Percentiles rank a stretch among this genome's conserved stretches.
These are phyloP conservation scores for Tanacetum coccineum DNA, from an alignment of 129 eudicot species.

Conservation along the genomic window DNA sequence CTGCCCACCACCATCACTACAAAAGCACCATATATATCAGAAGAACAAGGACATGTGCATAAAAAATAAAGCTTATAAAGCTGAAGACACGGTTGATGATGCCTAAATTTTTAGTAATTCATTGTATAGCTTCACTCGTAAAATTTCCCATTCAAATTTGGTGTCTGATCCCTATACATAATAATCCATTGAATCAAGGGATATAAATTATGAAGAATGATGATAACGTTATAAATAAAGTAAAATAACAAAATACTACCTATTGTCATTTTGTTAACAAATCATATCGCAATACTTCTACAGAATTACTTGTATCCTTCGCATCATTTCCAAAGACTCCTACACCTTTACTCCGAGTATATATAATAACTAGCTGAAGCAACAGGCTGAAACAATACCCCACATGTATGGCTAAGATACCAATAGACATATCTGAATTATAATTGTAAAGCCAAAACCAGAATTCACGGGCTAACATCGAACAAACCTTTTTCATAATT, in stretches of 20 bases:
- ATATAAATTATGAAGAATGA: neutral
- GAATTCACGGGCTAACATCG: neutral
- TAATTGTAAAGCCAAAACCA: too few species aligned
- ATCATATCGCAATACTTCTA: conserved; percentile 96
- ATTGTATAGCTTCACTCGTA: conserved; percentile 80
- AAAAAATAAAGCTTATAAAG: too few species aligned
- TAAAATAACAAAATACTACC: conserved; percentile 37
- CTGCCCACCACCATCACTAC: too few species aligned
- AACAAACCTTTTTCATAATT: conserved; percentile 86
- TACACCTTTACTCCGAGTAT: conserved; percentile 57
- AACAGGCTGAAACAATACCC: neutral
- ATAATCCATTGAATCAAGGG: neutral
- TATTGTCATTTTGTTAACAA: conserved; percentile 85
- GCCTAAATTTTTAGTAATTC: too few species aligned
- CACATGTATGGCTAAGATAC: neutral
- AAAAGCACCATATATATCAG: too few species aligned
- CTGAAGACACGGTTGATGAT: too few species aligned
- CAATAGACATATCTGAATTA: neutral
- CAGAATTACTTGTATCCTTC: conserved; percentile 82
- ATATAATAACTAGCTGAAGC: neutral
- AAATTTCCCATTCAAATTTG: conserved; percentile 76
- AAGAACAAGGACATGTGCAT: too few species aligned
- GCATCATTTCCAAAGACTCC: conserved; percentile 98
- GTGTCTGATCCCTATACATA: conserved; percentile 82
- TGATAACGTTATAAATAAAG: conserved; percentile 2